A percentile compares a stretch with the other conserved stretches of the same genome.
Evolutionary conservation across 176 grass and related monocot species (phyloP).

Genomic region (Rhynchospora tenuis): DNA sequence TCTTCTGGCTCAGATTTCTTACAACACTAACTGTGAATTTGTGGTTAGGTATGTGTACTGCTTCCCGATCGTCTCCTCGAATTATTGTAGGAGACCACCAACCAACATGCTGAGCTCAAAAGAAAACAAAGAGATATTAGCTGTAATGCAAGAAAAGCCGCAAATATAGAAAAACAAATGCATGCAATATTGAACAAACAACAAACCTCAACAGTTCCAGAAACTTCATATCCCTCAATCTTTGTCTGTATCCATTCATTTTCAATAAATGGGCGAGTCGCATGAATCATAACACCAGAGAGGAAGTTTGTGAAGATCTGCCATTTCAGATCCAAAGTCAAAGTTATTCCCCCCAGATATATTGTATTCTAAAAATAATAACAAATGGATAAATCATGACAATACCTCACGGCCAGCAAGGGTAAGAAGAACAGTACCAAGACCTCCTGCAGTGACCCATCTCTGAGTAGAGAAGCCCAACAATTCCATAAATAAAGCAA

Average conservation of each 20-base stretch:
- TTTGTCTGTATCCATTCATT: conserved; percentile 95
- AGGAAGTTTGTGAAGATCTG: conserved; percentile 99
- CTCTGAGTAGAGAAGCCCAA: conserved; percentile 95
- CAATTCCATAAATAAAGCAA: conserved; percentile 95
- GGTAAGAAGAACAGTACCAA: conserved; percentile 92
- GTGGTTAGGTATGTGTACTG: conserved; percentile 93
- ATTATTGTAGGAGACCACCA: conserved; percentile 94
- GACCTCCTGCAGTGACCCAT: conserved; percentile 94
- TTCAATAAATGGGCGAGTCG: conserved; percentile 80
- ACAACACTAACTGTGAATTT: conserved; percentile 95
- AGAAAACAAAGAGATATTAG: conserved; percentile 8
- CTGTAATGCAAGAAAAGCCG: not conserved
- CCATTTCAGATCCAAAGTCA: conserved; percentile 1
- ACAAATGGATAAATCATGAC: conserved; percentile 7
- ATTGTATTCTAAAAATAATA: not conserved
- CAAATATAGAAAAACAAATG: conserved; percentile 6
- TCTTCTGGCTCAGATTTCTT: conserved; percentile 83
- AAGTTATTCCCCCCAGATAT: not conserved
- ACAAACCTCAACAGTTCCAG: conserved; percentile 91
- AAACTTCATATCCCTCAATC: conserved; percentile 92
- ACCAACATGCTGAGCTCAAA: conserved; percentile 86
- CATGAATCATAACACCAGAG: conserved; percentile 97
- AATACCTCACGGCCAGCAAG: conserved; percentile 97
- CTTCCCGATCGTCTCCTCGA: conserved; percentile 94
- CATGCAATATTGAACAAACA: conserved; percentile 20